These are phyloP conservation scores for Leccinum olivaceopallidum DNA, from an alignment of 768 basidiomycete species.

Conservation along the genomic window DNA sequence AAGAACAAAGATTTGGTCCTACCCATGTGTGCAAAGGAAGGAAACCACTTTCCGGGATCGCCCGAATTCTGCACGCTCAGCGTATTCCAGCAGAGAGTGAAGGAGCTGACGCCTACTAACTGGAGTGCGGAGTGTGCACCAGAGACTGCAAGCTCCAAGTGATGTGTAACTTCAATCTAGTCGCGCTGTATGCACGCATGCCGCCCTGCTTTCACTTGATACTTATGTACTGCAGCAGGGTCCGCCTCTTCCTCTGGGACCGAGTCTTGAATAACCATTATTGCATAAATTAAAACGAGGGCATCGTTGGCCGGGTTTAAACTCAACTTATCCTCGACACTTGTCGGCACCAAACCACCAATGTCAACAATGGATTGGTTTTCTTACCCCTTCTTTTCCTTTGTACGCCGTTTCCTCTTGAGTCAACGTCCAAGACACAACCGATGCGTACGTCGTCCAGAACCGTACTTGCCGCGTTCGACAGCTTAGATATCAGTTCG, in stretches of 20 bases:
- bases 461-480: neutral
- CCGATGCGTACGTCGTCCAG: slow-evolving; percentile 77
- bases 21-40: slow-evolving; percentile 63
- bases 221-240: neutral
- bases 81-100: slow-evolving; percentile 61
- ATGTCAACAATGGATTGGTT: neutral
- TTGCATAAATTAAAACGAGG: neutral
- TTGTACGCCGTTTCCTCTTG: slow-evolving; percentile 14
- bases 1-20: slow-evolving; percentile 65
- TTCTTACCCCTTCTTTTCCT: neutral
- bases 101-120: slow-evolving; percentile 62
- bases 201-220: neutral
- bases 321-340: neutral
- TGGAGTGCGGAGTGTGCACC: slow-evolving; percentile 67
- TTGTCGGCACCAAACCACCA: neutral
- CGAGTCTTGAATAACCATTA: neutral
- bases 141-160: slow-evolving; percentile 6
- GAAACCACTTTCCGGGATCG: slow-evolving; percentile 65
- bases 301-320: neutral
- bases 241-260: slow-evolving; percentile 12
- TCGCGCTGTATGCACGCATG: neutral
- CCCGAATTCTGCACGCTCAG: slow-evolving; percentile 75
- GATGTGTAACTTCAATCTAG: neutral
- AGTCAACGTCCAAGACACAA: slow-evolving; percentile 64
- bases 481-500: slow-evolving; percentile 9